These are phyloP conservation scores for Komagataella populi DNA, from an alignment of 805 yeast species.

Conservation along the genomic window DNA sequence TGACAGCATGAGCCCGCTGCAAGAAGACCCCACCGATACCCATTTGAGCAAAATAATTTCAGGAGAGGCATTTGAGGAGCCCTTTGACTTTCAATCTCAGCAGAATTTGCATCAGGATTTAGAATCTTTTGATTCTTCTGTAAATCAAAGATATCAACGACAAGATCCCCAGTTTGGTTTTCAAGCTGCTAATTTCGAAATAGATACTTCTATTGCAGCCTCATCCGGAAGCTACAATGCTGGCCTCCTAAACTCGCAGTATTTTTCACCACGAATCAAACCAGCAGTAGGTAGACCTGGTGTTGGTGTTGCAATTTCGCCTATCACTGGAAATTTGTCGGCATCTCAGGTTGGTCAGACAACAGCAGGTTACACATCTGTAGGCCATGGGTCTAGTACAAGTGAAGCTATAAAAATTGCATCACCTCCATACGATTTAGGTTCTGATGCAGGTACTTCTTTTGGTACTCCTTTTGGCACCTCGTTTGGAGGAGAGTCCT, in stretches of 20 bases:
- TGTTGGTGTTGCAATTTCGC: not conserved
- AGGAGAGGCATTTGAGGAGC: not conserved
- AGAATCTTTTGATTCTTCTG: not conserved
- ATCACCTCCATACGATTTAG: not conserved
- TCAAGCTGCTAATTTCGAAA: not conserved
- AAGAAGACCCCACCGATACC: not conserved
- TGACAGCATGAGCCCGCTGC: not conserved
- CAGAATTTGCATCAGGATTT: not conserved
- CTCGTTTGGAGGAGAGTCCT: conserved; percentile 17
- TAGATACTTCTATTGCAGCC: not conserved
- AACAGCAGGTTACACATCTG: conserved; percentile 1
- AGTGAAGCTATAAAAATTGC: not conserved
- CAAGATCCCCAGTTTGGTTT: not conserved
- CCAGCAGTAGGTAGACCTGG: conserved; percentile 4
- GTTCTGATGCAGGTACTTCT: not conserved
- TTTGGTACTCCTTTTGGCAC: conserved; percentile 2
- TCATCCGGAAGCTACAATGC: not conserved
- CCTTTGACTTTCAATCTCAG: not conserved
- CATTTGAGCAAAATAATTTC: not conserved
- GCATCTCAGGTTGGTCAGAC: conserved; percentile 6
- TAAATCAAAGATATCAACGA: not conserved
- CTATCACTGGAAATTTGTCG: not conserved
- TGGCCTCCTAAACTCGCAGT: conserved; percentile 7
- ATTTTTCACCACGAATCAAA: conserved; percentile 15
- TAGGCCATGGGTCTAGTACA: not conserved